phyloP scores from a whole-genome alignment of 495 filamentous ascomycete species.

The Penicillium canescens region DNA sequence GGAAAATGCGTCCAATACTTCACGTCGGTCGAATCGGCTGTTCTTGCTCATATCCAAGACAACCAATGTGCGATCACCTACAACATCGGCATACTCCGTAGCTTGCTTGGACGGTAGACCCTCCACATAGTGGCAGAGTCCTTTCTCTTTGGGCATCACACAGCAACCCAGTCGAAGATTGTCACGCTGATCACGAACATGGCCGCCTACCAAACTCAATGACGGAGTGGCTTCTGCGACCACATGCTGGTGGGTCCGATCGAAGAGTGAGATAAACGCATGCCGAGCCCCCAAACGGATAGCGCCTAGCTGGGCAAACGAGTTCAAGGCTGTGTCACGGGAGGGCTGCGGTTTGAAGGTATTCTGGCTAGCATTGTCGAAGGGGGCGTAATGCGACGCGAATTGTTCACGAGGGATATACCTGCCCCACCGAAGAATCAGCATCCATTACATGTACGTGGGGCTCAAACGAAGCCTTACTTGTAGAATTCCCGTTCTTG shows the following conservation, averaged over 20 bases:
- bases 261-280: constrained; percentile 58
- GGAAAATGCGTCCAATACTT: constrained; percentile 35
- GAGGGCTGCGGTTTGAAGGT: constrained; percentile 26
- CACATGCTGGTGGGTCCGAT: constrained; percentile 53
- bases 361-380: constrained; percentile 11
- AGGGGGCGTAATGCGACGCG: constrained; percentile 19
- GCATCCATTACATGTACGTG: not conserved
- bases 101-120: not conserved
- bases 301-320: constrained; percentile 61
- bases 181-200: constrained; percentile 27
- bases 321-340: constrained; percentile 56
- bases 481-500: constrained; percentile 13
- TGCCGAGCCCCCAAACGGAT: constrained; percentile 52
- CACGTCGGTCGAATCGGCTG: constrained; percentile 19
- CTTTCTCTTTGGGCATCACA: constrained; percentile 39
- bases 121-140: constrained; percentile 46
- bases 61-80: constrained; percentile 20
- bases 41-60: constrained; percentile 16
- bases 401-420: constrained; percentile 18
- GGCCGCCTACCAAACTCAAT: constrained; percentile 37
- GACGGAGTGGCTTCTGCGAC: constrained; percentile 60
- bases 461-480: not conserved
- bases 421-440: constrained; percentile 7
- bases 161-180: constrained; percentile 41
- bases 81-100: constrained; percentile 14